A percentile compares a stretch with the other conserved stretches of the same genome.
Conservation (phyloP, 2,329 filamentous ascomycete genomes). For the Keithomyces neogunnii region DNA sequence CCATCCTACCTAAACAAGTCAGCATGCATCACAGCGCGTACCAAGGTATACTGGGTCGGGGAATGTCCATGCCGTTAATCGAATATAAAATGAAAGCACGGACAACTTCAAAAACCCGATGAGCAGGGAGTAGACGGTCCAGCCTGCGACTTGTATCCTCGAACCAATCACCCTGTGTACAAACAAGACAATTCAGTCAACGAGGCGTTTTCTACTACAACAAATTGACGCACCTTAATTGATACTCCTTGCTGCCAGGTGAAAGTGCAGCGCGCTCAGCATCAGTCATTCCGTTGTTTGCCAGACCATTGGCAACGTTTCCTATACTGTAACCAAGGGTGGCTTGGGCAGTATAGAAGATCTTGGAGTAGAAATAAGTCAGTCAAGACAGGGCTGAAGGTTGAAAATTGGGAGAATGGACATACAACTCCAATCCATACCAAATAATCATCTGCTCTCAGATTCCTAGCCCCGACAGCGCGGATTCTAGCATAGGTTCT, state of each 20-base stretch:
- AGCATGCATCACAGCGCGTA: neutral
- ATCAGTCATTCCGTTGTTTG: conserved; percentile 46
- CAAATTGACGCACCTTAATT: conserved; percentile 6
- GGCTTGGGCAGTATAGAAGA: conserved; percentile 41
- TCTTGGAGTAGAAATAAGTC: conserved; percentile 18
- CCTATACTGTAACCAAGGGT: conserved; percentile 38
- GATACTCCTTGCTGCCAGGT: conserved; percentile 32
- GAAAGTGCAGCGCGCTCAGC: conserved; percentile 33
- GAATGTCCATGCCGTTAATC: conserved; percentile 29
- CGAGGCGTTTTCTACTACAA: neutral
- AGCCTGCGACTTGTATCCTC: conserved; percentile 44
- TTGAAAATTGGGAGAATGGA: conserved; percentile 35
- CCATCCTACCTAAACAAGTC: neutral
- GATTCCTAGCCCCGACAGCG: conserved; percentile 20
- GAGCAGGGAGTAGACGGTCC: conserved; percentile 40
- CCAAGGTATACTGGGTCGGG: neutral
- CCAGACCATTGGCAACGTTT: conserved; percentile 34
- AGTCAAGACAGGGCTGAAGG: conserved; percentile 29
- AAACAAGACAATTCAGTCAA: conserved; percentile 19
- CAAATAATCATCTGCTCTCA: conserved; percentile 27
- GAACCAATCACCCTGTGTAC: conserved; percentile 38
- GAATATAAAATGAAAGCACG: conserved; percentile 42
- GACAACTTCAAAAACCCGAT: conserved; percentile 45
- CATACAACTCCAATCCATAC: conserved; percentile 26
- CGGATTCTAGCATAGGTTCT: conserved; percentile 26